Conservation (phyloP, 2,329 filamentous ascomycete genomes). For the Ceratocystis harringtonii region DNA sequence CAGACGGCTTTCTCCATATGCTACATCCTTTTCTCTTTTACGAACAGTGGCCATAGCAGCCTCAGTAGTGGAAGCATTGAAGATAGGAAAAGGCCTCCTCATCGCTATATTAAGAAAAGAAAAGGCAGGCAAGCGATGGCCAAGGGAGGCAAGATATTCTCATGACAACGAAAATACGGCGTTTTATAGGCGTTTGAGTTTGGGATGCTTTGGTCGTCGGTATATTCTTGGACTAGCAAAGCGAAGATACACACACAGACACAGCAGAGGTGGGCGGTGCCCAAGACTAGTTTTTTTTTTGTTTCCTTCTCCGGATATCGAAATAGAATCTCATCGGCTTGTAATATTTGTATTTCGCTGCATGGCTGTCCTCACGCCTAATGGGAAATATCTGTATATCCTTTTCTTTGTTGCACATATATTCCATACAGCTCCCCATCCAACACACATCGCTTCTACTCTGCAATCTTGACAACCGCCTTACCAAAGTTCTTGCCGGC, state of each 20-base stretch:
- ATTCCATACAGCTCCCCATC: background rate
- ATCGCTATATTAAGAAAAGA: background rate
- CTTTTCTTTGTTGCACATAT: background rate
- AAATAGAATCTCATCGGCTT: background rate
- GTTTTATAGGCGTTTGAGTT: slow-evolving; percentile 1
- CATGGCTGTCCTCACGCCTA: background rate
- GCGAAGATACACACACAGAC: background rate
- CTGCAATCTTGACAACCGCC: slow-evolving; percentile 52
- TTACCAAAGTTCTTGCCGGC: slow-evolving; percentile 75
- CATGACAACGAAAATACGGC: background rate
- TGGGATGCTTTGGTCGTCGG: background rate
- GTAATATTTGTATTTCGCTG: background rate
- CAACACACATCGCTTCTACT: slow-evolving; percentile 1
- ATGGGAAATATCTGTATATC: background rate
- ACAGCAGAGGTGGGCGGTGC: background rate
- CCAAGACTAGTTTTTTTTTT: background rate
- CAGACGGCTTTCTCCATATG: background rate
- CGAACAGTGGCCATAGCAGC: background rate
- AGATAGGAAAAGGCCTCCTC: background rate
- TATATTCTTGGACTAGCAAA: background rate
- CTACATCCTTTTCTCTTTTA: background rate
- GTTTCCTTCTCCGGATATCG: background rate
- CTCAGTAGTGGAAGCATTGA: background rate
- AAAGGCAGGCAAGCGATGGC: background rate
- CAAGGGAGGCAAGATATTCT: background rate